Base-by-base conservation (phyloP, 176 grass and related monocot genomes). In the Rhynchospora tenuis region DNA sequence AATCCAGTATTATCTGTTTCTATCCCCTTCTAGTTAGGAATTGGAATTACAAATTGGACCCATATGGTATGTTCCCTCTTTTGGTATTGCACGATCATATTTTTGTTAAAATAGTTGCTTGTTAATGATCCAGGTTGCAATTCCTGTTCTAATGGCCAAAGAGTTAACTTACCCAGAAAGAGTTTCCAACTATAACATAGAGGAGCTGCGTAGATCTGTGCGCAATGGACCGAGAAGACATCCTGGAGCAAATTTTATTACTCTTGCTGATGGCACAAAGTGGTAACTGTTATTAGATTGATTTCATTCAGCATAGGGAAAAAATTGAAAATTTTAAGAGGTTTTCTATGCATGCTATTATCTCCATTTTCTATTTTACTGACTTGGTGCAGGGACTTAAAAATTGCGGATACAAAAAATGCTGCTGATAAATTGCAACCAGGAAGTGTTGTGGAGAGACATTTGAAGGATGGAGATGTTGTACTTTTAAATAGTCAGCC, bases 401-500 rank as follows among this genome's bases (percentile, higher is more conserved):
- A 89, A 73, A 94, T 87, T 82, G 62, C 84, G n/a, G 87, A 94
- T 87, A 93, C 84, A 87, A 98, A 90, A 84, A 91, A 83, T 78
- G 62, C 57, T 71, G 95, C 95, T 56, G 88, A 84, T 69, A 92
- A 98, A 78, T 84, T 98, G 84, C 94, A 94, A 62, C 90, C 87
- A 92, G 95, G 95, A 65, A 83, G 73, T 77, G 67, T 91, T 78
- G 95, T 98, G 7, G 87, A 98, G 88, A 98, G 95, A 15, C 95
- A 97, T 89, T 94, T 97, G 64, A 90, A 97, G 87, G 92, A 98
- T 91, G 92, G 95, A 72, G 92, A 94, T 68, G 69, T 98, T 85
- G 92, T 94, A 59, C 92, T 97, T 70, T 98, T 98, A 50, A 98
- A 98, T 82, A 91, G 95, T 88, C 95, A 98, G 60, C 95, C 95